phyloP scores from a whole-genome alignment of 2,329 filamentous ascomycete species.

The Didymella sp. region DNA sequence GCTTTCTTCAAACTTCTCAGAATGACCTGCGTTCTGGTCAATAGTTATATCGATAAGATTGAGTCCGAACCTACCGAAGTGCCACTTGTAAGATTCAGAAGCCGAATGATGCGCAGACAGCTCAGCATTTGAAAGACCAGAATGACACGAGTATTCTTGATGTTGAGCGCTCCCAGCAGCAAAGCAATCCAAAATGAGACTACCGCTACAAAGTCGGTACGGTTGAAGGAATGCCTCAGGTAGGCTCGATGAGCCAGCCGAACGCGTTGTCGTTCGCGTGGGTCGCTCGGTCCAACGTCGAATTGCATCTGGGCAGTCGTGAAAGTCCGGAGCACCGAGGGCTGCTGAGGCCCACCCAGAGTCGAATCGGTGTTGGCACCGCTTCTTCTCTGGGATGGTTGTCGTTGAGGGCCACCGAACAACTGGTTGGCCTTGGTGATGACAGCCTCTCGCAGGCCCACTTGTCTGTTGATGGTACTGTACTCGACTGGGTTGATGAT shows the following conservation, averaged over 20 bases:
- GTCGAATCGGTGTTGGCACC: constrained; percentile 45
- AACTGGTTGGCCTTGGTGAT: constrained; percentile 77
- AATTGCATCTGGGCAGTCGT: constrained; percentile 71
- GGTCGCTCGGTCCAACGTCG: constrained; percentile 62
- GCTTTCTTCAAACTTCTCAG: constrained; percentile 94
- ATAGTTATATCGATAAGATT: not conserved
- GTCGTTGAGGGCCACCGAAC: constrained; percentile 77
- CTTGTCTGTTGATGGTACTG: constrained; percentile 82
- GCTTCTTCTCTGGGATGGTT: constrained; percentile 67
- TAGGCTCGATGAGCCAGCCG: constrained; percentile 91
- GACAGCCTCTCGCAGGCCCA: constrained; percentile 76
- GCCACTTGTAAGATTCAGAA: constrained; percentile 91
- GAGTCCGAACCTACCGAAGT: constrained; percentile 72
- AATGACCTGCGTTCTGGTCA: constrained; percentile 70
- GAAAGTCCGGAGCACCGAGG: constrained; percentile 77
- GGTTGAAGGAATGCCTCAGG: constrained; percentile 92
- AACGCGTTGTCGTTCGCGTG: constrained; percentile 78
- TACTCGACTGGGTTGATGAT: constrained; percentile 90
- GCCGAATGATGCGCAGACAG: constrained; percentile 86
- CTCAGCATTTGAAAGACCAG: constrained; percentile 97
- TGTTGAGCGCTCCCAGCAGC: constrained; percentile 69
- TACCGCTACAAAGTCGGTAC: constrained; percentile 92
- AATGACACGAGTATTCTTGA: constrained; percentile 74
- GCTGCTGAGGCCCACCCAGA: constrained; percentile 52
- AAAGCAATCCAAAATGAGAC: constrained; percentile 96